Evolutionary conservation across 352 stramenopile genomes (phyloP).

Genomic region (Globisporangium rhizosaccharum): DNA sequence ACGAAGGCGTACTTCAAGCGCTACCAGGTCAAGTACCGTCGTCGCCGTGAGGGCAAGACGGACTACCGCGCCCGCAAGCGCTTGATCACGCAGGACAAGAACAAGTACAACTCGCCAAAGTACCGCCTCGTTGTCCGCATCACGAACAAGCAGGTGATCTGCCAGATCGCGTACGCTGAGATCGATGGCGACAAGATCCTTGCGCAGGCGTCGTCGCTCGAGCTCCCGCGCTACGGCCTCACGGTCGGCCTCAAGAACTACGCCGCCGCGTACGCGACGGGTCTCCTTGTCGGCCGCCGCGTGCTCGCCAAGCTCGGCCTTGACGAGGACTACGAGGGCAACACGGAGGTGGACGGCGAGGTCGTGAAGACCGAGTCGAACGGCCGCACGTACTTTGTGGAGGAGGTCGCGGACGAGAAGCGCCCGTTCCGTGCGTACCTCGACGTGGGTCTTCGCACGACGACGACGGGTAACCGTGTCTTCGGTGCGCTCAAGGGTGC

Average conservation of each 20-base stretch:
- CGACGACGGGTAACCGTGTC: slow-evolving; percentile 97
- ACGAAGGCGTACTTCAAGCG: slow-evolving; percentile 99
- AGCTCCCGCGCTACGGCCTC: slow-evolving; percentile 96
- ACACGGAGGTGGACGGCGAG: slow-evolving; percentile 95
- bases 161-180: slow-evolving; percentile 98
- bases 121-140: slow-evolving; percentile 95
- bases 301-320: slow-evolving; percentile 97
- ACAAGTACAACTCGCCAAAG: slow-evolving; percentile 99
- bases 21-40: slow-evolving; percentile 99
- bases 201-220: slow-evolving; percentile 90
- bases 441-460: slow-evolving; percentile 96
- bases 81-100: slow-evolving; percentile 99
- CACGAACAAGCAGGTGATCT: slow-evolving; percentile 97
- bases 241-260: slow-evolving; percentile 99
- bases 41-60: slow-evolving; percentile 98
- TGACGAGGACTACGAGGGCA: slow-evolving; percentile 97
- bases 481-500: slow-evolving; percentile 99
- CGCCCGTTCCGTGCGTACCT: slow-evolving; percentile 96
- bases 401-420: slow-evolving; percentile 98
- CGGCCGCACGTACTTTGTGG: slow-evolving; percentile 98
- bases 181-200: slow-evolving; percentile 98
- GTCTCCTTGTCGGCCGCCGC: slow-evolving; percentile 92
- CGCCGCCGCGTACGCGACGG: slow-evolving; percentile 97
- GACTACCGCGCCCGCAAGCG: slow-evolving; percentile 99
- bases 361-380: slow-evolving; percentile 93